These are phyloP conservation scores for Geum urbanum DNA, from an alignment of 306 rosid genomes.

Conservation along the genomic window DNA sequence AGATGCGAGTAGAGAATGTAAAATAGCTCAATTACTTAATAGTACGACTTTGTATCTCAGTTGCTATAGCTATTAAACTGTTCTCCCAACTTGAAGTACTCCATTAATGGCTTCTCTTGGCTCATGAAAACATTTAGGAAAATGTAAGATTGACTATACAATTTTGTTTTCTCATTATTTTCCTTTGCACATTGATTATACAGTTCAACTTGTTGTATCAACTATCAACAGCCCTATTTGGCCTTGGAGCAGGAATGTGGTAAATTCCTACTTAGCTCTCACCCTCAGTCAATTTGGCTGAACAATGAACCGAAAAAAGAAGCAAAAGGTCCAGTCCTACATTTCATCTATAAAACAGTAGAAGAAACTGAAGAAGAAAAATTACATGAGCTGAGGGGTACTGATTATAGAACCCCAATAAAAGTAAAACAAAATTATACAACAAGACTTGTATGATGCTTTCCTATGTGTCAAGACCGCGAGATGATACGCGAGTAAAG, in stretches of 20 bases:
- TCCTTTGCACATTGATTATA: conserved; percentile 6
- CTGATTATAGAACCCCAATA: background rate
- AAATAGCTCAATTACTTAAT: background rate
- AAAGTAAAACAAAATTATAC: conserved; percentile 23
- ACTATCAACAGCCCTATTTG: background rate
- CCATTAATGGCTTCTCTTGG: background rate
- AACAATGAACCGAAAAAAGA: conserved; percentile 10
- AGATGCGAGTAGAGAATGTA: background rate
- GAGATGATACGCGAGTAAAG: conserved; percentile 67
- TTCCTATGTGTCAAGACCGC: conserved; percentile 43
- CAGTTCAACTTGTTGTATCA: conserved; percentile 6
- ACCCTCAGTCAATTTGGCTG: conserved; percentile 11
- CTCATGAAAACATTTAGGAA: background rate
- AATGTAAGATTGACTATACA: background rate
- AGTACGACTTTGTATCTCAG: background rate
- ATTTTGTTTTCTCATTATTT: conserved; percentile 10
- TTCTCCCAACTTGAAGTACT: background rate
- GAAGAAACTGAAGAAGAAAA: conserved; percentile 24
- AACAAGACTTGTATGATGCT: conserved; percentile 4
- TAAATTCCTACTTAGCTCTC: conserved; percentile 2
- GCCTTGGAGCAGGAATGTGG: conserved; percentile 6
- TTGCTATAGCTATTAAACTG: background rate
- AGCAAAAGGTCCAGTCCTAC: conserved; percentile 29
- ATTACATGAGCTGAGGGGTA: conserved; percentile 29
- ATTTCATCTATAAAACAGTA: conserved; percentile 23